Percentiles rank a stretch among this genome's conserved stretches.
phyloP scores from a whole-genome alignment of 306 rosid genomes.

The Fragaria ananassa region DNA sequence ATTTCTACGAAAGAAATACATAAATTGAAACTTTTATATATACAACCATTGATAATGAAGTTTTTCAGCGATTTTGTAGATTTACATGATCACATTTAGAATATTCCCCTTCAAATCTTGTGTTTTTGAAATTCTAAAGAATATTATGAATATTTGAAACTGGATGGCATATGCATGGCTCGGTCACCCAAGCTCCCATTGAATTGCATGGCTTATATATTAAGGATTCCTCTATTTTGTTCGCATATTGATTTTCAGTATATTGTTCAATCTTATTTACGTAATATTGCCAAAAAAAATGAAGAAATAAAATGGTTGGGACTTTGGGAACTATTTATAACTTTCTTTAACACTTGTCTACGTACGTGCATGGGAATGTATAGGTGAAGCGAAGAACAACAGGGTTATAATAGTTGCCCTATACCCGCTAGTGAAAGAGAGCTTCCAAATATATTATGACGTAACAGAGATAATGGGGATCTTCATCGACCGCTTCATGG shows the following conservation, averaged over 20 bases:
- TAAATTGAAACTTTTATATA: not conserved
- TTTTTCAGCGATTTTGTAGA: not conserved
- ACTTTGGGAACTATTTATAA: not conserved
- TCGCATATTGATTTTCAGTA: not conserved
- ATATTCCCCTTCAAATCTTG: not conserved
- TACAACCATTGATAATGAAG: not conserved
- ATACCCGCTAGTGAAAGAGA: conserved; percentile 69
- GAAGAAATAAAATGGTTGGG: not conserved
- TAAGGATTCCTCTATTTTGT: too few species aligned
- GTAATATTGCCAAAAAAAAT: too few species aligned
- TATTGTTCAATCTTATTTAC: too few species aligned
- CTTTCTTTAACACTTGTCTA: not conserved
- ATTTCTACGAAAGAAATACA: not conserved
- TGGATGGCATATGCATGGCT: not conserved
- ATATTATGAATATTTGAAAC: not conserved
- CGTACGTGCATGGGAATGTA: not conserved
- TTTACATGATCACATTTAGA: not conserved
- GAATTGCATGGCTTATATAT: not conserved
- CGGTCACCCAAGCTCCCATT: not conserved
- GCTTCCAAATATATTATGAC: conserved; percentile 67
- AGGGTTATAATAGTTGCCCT: conserved; percentile 73
- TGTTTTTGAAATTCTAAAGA: not conserved
- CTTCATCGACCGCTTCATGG: conserved; percentile 68
- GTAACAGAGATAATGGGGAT: conserved; percentile 51
- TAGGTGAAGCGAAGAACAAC: conserved; percentile 74